These are phyloP conservation scores for Eucalyptus grandis DNA, from an alignment of 345 rosid genomes.

Conservation along the genomic window DNA sequence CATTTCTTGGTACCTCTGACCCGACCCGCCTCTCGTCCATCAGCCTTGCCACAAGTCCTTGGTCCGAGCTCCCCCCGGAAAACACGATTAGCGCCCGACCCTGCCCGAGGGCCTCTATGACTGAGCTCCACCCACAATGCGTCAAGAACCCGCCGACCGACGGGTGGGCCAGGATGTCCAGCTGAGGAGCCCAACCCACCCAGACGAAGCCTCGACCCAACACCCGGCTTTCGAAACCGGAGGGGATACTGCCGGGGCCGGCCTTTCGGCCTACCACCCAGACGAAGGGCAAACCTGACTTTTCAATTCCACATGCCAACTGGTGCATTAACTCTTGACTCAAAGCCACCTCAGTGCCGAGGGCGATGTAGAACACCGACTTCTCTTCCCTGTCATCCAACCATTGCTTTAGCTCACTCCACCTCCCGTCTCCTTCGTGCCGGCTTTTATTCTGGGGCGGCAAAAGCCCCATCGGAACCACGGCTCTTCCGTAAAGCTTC, in stretches of 20 bases:
- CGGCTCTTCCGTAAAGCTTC: too few species aligned
- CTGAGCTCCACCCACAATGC: conserved; percentile 7
- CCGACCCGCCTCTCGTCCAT: background rate
- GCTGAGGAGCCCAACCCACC: conserved; percentile 6
- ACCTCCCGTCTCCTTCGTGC: too few species aligned
- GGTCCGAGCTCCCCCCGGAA: background rate
- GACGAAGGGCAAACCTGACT: conserved; percentile 1
- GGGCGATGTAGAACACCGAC: background rate
- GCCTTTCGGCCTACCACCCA: background rate
- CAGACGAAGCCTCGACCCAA: background rate
- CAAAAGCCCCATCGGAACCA: too few species aligned
- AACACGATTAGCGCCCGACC: conserved; percentile 1
- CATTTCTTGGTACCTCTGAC: background rate
- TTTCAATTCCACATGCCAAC: conserved; percentile 4
- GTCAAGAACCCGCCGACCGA: conserved; percentile 18
- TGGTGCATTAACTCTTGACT: background rate
- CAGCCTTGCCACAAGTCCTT: background rate
- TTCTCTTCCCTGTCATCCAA: too few species aligned
- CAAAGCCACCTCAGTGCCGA: background rate
- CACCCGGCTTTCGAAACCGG: background rate
- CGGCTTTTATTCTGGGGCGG: too few species aligned
- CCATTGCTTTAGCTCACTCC: too few species aligned
- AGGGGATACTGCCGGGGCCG: background rate
- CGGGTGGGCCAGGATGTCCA: background rate
- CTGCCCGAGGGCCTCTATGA: conserved; percentile 3